phyloP scores from a whole-genome alignment of 140 eudicot genomes.

The Senecio squalidus region DNA sequence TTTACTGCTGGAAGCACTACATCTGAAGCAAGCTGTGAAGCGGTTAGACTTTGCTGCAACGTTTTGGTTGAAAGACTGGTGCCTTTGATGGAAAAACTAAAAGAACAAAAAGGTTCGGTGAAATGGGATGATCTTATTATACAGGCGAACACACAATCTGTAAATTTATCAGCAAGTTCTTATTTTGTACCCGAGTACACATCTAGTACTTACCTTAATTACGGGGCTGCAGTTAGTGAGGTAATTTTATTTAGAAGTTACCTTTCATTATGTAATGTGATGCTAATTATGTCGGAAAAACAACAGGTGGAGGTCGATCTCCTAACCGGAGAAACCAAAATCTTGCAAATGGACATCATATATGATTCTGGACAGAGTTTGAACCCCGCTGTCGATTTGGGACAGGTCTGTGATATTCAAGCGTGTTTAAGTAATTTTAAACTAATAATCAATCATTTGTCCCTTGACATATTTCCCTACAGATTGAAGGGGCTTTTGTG shows the following conservation, averaged over 20 bases:
- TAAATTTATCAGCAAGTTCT: slow-evolving; percentile 68
- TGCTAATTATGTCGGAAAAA: slow-evolving; percentile 11
- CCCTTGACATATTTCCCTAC: slow-evolving; percentile 7
- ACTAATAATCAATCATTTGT: background rate
- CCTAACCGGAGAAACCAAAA: slow-evolving; percentile 78
- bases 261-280: background rate
- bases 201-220: slow-evolving; percentile 66
- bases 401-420: slow-evolving; percentile 52
- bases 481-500: slow-evolving; percentile 97
- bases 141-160: slow-evolving; percentile 49
- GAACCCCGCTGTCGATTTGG: slow-evolving; percentile 97
- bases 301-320: slow-evolving; percentile 89
- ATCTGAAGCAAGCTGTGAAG: slow-evolving; percentile 92
- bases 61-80: slow-evolving; percentile 66
- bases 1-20: slow-evolving; percentile 93
- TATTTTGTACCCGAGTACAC: slow-evolving; percentile 57
- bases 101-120: slow-evolving; percentile 44
- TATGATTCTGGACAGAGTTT: slow-evolving; percentile 94
- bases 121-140: slow-evolving; percentile 63
- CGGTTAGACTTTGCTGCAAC: slow-evolving; percentile 73
- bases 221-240: slow-evolving; percentile 98
- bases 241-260: slow-evolving; percentile 23
- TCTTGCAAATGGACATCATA: slow-evolving; percentile 66
- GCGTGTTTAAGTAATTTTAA: background rate
- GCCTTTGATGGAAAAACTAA: slow-evolving; percentile 44